Evolutionary conservation across 441 rosid species (phyloP).

Genomic region (Melastoma candidum): DNA sequence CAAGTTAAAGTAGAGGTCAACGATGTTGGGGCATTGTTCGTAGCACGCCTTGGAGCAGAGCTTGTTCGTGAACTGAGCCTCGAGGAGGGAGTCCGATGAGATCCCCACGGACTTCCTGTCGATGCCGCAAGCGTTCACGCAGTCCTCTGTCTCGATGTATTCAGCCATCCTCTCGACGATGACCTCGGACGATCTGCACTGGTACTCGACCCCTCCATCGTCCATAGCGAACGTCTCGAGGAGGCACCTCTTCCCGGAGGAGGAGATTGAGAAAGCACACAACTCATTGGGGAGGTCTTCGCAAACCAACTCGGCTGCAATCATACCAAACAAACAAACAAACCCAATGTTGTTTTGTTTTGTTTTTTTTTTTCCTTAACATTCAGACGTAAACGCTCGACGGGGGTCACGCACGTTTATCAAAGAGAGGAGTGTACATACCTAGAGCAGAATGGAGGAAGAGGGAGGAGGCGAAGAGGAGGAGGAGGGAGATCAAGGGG

Average conservation of each 20-base stretch:
- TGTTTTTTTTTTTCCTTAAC: no score
- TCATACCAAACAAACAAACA: no score
- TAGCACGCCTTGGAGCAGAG: conserved; percentile 77
- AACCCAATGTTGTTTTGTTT: no score
- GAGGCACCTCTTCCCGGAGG: conserved; percentile 80
- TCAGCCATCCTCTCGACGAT: conserved; percentile 63
- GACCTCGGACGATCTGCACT: conserved; percentile 80
- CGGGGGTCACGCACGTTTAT: no score
- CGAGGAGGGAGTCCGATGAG: conserved; percentile 82
- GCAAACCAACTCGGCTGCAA: conserved; percentile 52
- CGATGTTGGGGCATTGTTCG: conserved; percentile 73
- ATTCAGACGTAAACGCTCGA: no score
- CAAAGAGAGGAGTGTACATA: conserved; percentile 8
- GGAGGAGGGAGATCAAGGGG: conserved; percentile 15
- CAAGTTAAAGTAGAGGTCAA: conserved; percentile 83
- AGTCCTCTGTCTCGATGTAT: conserved; percentile 69
- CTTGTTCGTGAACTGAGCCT: conserved; percentile 61
- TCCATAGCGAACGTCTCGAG: conserved; percentile 40
- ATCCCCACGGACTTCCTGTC: conserved; percentile 74
- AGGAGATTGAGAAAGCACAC: conserved; percentile 64
- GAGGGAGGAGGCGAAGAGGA: conserved; percentile 47
- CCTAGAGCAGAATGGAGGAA: conserved; percentile 60
- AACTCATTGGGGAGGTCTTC: conserved; percentile 56
- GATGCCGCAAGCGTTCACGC: conserved; percentile 73
- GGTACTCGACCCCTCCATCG: conserved; percentile 38